A percentile compares a stretch with the other conserved stretches of the same genome.
Conservation (phyloP, 805 yeast species). For the Candida sakaeoensis region DNA sequence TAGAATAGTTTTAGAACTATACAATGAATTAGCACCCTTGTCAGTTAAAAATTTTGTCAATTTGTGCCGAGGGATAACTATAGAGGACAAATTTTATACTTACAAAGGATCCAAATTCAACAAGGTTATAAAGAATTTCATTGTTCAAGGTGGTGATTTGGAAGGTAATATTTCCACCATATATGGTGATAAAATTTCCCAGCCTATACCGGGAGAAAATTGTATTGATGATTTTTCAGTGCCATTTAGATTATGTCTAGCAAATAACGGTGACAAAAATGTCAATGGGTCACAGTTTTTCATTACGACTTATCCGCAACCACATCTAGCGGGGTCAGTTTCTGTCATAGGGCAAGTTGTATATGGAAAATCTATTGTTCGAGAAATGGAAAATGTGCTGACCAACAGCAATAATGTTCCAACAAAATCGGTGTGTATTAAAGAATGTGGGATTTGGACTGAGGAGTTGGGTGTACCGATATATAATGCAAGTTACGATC, state of each 20-base stretch:
- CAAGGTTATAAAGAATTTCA: constrained; percentile 63
- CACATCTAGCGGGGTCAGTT: constrained; percentile 74
- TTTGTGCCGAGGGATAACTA: constrained; percentile 35
- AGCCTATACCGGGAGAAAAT: constrained; percentile 51
- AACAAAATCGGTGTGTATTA: constrained; percentile 32
- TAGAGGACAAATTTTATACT: constrained; percentile 19
- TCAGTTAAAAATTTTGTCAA: constrained; percentile 49
- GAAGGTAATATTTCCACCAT: constrained; percentile 30
- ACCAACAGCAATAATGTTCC: constrained; percentile 43
- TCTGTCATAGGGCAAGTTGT: constrained; percentile 72
- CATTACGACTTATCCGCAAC: constrained; percentile 63
- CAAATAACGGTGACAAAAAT: constrained; percentile 47
- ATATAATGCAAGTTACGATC: constrained; percentile 57
- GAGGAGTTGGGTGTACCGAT: constrained; percentile 52
- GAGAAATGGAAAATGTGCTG: constrained; percentile 54
- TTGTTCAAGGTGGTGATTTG: constrained; percentile 67
- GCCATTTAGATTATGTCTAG: constrained; percentile 59
- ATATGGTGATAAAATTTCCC: constrained; percentile 23
- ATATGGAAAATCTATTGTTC: constrained; percentile 64
- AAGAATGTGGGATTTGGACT: constrained; percentile 62
- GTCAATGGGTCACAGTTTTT: constrained; percentile 68
- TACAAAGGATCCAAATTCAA: constrained; percentile 52
- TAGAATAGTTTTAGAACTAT: constrained; percentile 58
- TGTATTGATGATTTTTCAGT: constrained; percentile 24
- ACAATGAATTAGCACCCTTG: constrained; percentile 50